These are phyloP conservation scores for Sutorius australiensis DNA, from an alignment of 768 basidiomycete species.

Conservation along the genomic window DNA sequence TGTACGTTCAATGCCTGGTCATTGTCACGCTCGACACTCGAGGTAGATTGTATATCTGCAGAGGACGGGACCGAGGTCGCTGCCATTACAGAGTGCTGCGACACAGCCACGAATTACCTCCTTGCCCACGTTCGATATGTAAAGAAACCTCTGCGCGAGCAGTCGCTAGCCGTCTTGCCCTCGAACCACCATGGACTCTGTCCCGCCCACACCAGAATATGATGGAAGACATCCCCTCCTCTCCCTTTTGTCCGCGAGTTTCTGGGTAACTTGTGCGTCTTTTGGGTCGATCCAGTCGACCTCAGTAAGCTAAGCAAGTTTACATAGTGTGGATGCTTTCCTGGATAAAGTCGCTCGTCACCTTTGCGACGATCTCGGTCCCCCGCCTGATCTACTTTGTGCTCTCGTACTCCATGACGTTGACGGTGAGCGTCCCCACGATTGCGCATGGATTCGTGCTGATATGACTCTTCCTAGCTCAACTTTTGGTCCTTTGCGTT, in stretches of 20 bases:
- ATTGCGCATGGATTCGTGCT: background rate
- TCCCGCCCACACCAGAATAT: conserved; percentile 15
- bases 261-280: conserved; percentile 77
- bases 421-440: conserved; percentile 54
- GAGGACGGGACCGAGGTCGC: conserved; percentile 30
- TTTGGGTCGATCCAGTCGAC: background rate
- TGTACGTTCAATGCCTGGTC: conserved; percentile 53
- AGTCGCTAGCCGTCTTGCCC: background rate
- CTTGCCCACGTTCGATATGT: conserved; percentile 6
- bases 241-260: conserved; percentile 73
- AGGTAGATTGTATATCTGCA: conserved; percentile 33
- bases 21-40: conserved; percentile 32
- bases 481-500: conserved; percentile 89
- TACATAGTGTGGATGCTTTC: conserved; percentile 74
- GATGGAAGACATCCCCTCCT: conserved; percentile 65
- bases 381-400: conserved; percentile 75
- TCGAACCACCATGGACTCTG: conserved; percentile 26
- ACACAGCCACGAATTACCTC: conserved; percentile 31
- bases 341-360: conserved; percentile 69
- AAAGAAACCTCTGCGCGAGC: background rate
- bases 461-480: conserved; percentile 46
- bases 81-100: conserved; percentile 19
- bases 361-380: conserved; percentile 78
- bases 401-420: conserved; percentile 84
- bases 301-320: conserved; percentile 3